phyloP scores from a whole-genome alignment of 2,329 filamentous ascomycete species.

The Cordyceps militaris region DNA sequence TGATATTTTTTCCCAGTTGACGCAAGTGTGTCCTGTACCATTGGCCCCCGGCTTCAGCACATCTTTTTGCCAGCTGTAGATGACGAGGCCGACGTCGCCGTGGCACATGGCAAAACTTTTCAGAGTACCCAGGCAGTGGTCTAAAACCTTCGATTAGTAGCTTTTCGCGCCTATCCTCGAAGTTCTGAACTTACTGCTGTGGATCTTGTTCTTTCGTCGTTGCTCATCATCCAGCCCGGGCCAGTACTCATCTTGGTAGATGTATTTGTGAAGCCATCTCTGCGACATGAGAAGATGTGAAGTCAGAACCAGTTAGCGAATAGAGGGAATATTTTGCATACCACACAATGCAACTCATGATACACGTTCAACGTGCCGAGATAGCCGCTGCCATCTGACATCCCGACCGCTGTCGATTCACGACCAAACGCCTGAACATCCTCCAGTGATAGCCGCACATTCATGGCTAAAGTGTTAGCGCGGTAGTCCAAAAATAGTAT shows the following conservation, averaged over 20 bases:
- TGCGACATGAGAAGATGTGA: not conserved
- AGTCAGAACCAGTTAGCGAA: not conserved
- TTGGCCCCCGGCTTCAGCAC: not conserved
- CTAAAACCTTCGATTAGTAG: not conserved
- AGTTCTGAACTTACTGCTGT: slow-evolving; percentile 8
- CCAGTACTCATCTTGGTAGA: slow-evolving; percentile 12
- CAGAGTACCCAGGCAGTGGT: slow-evolving; percentile 7
- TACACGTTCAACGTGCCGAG: slow-evolving; percentile 11
- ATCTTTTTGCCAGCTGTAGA: slow-evolving; percentile 12
- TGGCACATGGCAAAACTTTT: slow-evolving; percentile 10
- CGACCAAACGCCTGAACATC: slow-evolving; percentile 8
- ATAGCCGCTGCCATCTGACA: slow-evolving; percentile 12
- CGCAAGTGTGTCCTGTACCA: slow-evolving; percentile 1
- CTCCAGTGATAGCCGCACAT: not conserved
- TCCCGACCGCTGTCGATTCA: slow-evolving; percentile 3
- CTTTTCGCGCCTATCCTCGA: too few species aligned
- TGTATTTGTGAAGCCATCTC: slow-evolving; percentile 13
- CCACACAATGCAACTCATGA: slow-evolving; percentile 9
- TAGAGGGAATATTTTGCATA: not conserved
- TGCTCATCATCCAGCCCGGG: slow-evolving; percentile 5
- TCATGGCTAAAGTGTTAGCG: slow-evolving; percentile 3
- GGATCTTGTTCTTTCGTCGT: slow-evolving; percentile 6
- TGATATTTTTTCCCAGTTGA: slow-evolving; percentile 1
- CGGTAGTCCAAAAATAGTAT: not conserved
- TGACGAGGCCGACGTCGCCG: slow-evolving; percentile 8